Evolutionary conservation across 768 basidiomycete species (phyloP).

Genomic region (Boletus eberwhitei): DNA sequence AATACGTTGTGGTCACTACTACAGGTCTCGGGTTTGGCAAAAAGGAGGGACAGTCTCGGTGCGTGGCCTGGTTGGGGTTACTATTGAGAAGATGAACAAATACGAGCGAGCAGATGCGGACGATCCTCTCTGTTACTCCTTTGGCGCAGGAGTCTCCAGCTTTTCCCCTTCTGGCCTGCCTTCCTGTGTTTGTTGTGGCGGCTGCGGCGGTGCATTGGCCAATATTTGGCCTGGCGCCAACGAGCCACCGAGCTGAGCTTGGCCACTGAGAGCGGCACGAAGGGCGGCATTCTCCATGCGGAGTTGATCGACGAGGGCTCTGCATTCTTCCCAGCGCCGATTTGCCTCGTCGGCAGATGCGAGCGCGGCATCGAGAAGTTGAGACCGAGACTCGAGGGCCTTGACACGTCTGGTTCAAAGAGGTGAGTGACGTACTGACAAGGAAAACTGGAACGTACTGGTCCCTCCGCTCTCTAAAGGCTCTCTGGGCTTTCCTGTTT

Average conservation of each 20-base stretch:
- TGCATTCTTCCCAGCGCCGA: slow-evolving; percentile 86
- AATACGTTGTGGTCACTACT: slow-evolving; percentile 10
- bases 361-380: slow-evolving; percentile 80
- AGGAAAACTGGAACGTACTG: slow-evolving; percentile 48
- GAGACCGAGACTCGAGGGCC: slow-evolving; percentile 80
- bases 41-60: slow-evolving; percentile 6
- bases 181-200: slow-evolving; percentile 21
- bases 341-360: slow-evolving; percentile 87
- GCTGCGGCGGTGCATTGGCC: slow-evolving; percentile 21
- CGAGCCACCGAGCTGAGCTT: slow-evolving; percentile 33
- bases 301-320: slow-evolving; percentile 84
- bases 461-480: slow-evolving; percentile 87
- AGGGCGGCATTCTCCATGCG: slow-evolving; percentile 80
- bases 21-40: slow-evolving; percentile 7
- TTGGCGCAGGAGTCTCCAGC: slow-evolving; percentile 20
- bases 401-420: slow-evolving; percentile 67
- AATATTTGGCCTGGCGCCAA: slow-evolving; percentile 30
- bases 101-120: background rate
- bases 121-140: slow-evolving; percentile 15
- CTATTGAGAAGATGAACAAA: slow-evolving; percentile 5
- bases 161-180: slow-evolving; percentile 26
- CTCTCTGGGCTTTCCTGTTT: slow-evolving; percentile 91
- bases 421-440: slow-evolving; percentile 14
- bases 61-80: slow-evolving; percentile 5
- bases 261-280: slow-evolving; percentile 58